Evolutionary conservation across 306 rosid genomes (phyloP).

Genomic region (Pueraria montana): DNA sequence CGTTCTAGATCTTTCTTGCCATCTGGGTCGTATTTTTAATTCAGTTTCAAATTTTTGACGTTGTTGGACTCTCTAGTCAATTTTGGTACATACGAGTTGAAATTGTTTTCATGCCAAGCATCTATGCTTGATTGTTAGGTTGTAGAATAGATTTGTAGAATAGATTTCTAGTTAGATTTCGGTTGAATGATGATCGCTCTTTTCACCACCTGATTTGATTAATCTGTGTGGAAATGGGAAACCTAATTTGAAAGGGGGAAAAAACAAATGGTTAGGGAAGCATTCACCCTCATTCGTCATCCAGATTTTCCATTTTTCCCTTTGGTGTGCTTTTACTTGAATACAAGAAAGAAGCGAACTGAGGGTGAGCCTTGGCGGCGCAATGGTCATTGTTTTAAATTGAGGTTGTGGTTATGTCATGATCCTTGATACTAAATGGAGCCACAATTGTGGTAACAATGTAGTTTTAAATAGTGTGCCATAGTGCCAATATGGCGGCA

Average conservation of each 20-base stretch:
- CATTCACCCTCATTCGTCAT: background rate
- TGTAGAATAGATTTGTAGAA: too few species aligned
- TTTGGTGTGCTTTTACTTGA: background rate
- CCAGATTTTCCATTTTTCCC: background rate
- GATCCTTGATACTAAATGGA: background rate
- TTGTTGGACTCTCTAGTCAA: constrained; percentile 14
- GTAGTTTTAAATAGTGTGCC: background rate
- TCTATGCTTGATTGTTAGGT: constrained; percentile 1
- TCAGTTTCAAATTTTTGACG: background rate
- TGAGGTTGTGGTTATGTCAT: background rate
- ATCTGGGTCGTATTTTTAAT: background rate
- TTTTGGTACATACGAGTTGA: background rate
- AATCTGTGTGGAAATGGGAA: background rate
- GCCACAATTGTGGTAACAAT: background rate
- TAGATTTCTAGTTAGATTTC: background rate
- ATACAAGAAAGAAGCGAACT: too few species aligned
- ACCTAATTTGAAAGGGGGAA: background rate
- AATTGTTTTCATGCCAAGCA: background rate
- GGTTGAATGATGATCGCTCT: background rate
- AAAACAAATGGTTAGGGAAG: background rate
- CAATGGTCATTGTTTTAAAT: background rate
- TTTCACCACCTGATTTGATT: background rate
- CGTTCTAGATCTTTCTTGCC: background rate
- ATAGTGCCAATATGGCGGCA: background rate
- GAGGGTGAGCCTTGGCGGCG: background rate